Percentiles rank a stretch among this genome's conserved stretches.
These are phyloP conservation scores for Geranomyces variabilis DNA, from an alignment of 192 early-diverging fungal species.

Conservation along the genomic window DNA sequence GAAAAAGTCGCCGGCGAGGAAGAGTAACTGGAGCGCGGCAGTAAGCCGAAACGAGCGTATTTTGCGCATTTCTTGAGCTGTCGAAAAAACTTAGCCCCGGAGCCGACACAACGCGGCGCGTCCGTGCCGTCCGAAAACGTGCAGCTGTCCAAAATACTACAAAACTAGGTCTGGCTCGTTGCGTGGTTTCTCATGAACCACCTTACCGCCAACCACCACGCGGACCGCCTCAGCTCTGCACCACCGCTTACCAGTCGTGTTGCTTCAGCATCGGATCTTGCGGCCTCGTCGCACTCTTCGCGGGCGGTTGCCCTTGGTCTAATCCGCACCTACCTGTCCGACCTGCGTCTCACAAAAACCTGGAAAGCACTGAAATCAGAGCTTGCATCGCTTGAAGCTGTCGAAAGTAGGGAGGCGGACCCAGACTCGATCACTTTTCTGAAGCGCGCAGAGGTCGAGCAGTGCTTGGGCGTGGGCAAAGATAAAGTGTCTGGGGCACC, in stretches of 20 bases:
- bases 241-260: too few relatives aligned
- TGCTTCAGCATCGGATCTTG: too few relatives aligned
- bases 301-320: constrained; percentile 1
- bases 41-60: constrained; percentile 23
- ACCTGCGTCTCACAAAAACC: not conserved
- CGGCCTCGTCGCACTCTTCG: too few relatives aligned
- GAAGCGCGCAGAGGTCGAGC: constrained; percentile 13
- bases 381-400: constrained; percentile 6
- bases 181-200: too few relatives aligned
- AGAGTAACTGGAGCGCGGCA: constrained; percentile 31
- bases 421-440: not conserved
- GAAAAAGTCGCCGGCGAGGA: constrained; percentile 37
- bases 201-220: too few relatives aligned
- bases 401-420: not conserved
- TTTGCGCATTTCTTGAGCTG: not conserved
- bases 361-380: constrained; percentile 3
- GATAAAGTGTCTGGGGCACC: not conserved
- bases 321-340: constrained; percentile 22
- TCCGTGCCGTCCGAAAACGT: too few relatives aligned
- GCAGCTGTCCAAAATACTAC: too few relatives aligned
- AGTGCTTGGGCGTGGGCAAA: not conserved
- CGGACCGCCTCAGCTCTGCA: too few relatives aligned
- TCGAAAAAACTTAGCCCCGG: too few relatives aligned
- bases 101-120: too few relatives aligned
- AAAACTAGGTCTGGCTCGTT: too few relatives aligned